Base-by-base conservation (phyloP, 306 rosid genomes). In the Lathyrus sativus region DNA sequence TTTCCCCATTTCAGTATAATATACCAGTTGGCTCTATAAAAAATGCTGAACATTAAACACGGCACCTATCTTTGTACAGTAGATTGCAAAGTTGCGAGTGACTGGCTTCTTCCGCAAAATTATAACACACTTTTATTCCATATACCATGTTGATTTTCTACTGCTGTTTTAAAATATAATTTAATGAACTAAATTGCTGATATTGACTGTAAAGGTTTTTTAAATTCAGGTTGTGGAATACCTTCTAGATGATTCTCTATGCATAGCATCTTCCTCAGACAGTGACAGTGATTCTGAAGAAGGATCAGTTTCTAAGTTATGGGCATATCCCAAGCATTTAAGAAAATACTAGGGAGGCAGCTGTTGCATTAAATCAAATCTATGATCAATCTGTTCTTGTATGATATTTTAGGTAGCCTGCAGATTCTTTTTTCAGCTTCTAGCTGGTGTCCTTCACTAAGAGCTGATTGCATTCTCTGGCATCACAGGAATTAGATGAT, bases 261-360 rank as follows among this genome's bases (percentile, higher is more conserved):
- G 62, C 7, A 1, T 72, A 13, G 7, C 46, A 43, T 68, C 83
- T 68, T 92, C 87, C 59, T 87, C 98, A 38, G 98, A 90, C 67
- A 86, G 92, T 61, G 96, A 92, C 51, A 80, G 83, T 70, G 98
- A 89, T 82, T 76, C 85, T 6, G 98, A 89, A 38, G 82, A 42
- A 73, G 86, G 67, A 28, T 6, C 78, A 8, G 9, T 62, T 65
- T 84, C 84, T 10, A 72, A 83, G 76, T 75, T 87, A 65, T 89
- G 98, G 96, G 96, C 87, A 12, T 80, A 78, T 72, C 85, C 82
- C 33, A 83, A 60, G 66, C 78, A 64, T 68, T 38, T 77, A 19
- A 61, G 68, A 49, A 18, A 74, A 46, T 54, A 22, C 50, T 54
- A 24, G 51, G 64, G 55, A 4, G 9, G 42, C 33, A 37, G 62